These are phyloP conservation scores for Coemansia sp. DNA, from an alignment of 192 early-diverging fungal genomes.

Conservation along the genomic window DNA sequence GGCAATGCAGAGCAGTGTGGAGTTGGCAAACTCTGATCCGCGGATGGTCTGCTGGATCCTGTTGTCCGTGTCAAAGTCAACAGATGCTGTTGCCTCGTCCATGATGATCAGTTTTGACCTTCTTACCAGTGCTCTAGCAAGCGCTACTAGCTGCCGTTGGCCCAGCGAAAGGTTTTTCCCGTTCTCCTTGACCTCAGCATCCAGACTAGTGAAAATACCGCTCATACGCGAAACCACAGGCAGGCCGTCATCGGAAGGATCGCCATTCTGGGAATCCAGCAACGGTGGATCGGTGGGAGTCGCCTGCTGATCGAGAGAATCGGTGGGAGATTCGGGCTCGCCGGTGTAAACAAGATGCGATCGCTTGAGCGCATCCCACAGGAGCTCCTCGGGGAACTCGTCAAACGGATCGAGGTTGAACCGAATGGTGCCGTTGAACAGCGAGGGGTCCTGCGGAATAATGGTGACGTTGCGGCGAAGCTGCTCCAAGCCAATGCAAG, in stretches of 20 bases:
- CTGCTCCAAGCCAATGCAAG: slow-evolving; percentile 71
- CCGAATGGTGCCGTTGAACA: slow-evolving; percentile 77
- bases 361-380: slow-evolving; percentile 77
- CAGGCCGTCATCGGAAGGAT: not conserved
- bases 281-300: not conserved
- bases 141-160: slow-evolving; percentile 75
- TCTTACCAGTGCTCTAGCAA: slow-evolving; percentile 77
- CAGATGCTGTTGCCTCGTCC: slow-evolving; percentile 89
- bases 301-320: not conserved
- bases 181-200: slow-evolving; percentile 79
- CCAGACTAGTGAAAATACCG: slow-evolving; percentile 50
- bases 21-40: slow-evolving; percentile 65
- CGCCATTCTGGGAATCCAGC: not conserved
- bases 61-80: slow-evolving; percentile 85
- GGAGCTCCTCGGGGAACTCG: slow-evolving; percentile 70
- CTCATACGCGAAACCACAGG: slow-evolving; percentile 12
- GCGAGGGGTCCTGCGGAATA: slow-evolving; percentile 89
- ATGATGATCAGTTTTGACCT: slow-evolving; percentile 71
- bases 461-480: slow-evolving; percentile 79
- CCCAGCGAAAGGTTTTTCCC: slow-evolving; percentile 79
- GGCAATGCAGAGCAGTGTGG: slow-evolving; percentile 85
- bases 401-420: slow-evolving; percentile 90
- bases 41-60: slow-evolving; percentile 90
- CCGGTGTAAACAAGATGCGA: slow-evolving; percentile 64
- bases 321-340: not conserved